Evolutionary conservation across 805 yeast species (phyloP), one percentile per base, ranked within the genome.

Genomic region (Candida pseudoglaebosa): DNA sequence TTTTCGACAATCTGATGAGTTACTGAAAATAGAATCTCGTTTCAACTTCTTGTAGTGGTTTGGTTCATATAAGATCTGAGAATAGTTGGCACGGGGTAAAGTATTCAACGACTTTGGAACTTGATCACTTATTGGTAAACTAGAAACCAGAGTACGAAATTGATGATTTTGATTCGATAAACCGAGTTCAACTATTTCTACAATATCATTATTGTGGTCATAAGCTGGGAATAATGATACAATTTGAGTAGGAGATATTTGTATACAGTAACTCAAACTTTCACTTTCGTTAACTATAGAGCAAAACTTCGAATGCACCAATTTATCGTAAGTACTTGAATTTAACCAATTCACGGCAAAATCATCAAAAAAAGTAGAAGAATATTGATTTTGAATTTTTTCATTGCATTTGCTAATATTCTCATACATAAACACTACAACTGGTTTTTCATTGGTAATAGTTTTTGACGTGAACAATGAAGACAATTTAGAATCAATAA

Each of bases 231-330:
- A 51, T 9, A 58, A 28, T 7, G 50, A 47, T 18, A 71, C 47
- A 1, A 51, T 47, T n/a, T 46, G 46, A n/a, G 51, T 43, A 24
- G 55, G 61, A 4, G 61, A 60, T 14, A 73, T 55, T 39, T 57
- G 57, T 7, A 71, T 35, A 49, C 80, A 75, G 38, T 56, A 62
- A 31, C 76, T 59, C 12, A 55, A 49, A 4, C 43, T 39, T 1
- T 42, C 21, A 14, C 32, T 16, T 0, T 34, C 26, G 1, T 46
- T 34, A 36, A 60, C 59, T 3, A 67, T 52, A 3, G 73, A 65
- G 43, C 80, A 75, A 43, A 71, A 70, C 1, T 56, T 54, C 0
- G 77, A 71, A 33, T 64, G 63, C 2, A 71, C 44, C 24, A 75
- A 53, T 20, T 57, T 56, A 12, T 53, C 50, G 36, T 62, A 54